Evolutionary conservation across 2,329 filamentous ascomycete genomes (phyloP), one percentile per base, ranked within the genome.

Genomic region (Pyricularia pennisetigena): DNA sequence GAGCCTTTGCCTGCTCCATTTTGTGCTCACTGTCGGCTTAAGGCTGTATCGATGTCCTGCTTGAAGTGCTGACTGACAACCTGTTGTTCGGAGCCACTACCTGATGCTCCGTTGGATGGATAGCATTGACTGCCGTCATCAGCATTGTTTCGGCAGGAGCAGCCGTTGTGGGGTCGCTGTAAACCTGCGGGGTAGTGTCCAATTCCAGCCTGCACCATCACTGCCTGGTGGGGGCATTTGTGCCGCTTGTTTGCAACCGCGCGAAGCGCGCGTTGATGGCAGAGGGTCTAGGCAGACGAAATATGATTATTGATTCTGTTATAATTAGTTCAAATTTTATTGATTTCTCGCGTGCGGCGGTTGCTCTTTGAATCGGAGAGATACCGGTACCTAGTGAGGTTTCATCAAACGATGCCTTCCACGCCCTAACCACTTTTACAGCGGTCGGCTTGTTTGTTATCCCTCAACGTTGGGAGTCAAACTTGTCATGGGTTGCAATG

Each of bases 1-100:
- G 79, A 71, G 88, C 87, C 76, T 88, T 89, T 67, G 81, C 86
- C 78, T 94, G 90, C 80, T 92, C 90, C 91, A 94, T 94, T 67
- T 62, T 79, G 73, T 26, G 59, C 59, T 29, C 14, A 20, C 16
- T 30, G 23, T 4, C 3, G 26, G 59, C 26, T 26, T 9, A 26
- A 29, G 5, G 12, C 26, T 62, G 23, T 20, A 12, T 20, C 28
- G 59, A 28, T 29, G 26, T 1, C 26, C 14, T 62, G 32, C 32
- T 16, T 62, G 14, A 6, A 20, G 59, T 62, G 6, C 20, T 62
- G 24, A 16, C 10, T 28, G 24, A 3, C 14, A 41, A 41, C 14
- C 32, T 14, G 32, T 41, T 3, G 32, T 41, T 62, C 14, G 9
- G 12, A 28, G 26, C 24, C 2, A 8, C 24, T 23, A 62, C 8